These are phyloP conservation scores for Polytrichum commune DNA, from an alignment of 225 moss, liverwort and hornwort species.

Conservation along the genomic window DNA sequence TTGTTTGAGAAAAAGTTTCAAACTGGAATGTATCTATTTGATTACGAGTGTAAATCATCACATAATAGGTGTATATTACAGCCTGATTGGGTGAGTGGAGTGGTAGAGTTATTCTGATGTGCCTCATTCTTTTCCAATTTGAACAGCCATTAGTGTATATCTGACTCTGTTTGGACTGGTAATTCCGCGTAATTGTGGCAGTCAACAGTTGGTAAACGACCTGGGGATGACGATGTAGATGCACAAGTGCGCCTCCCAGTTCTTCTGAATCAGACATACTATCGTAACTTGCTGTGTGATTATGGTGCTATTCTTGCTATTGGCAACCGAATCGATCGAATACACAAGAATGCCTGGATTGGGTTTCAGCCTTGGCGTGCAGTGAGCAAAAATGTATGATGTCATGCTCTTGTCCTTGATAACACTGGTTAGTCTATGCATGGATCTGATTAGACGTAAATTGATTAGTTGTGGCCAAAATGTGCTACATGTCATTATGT, in stretches of 20 bases:
- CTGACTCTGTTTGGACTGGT: too few relatives aligned
- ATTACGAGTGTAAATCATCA: too few relatives aligned
- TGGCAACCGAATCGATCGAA: conserved; percentile 69
- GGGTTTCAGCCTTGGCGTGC: conserved; percentile 98
- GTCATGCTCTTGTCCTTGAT: neutral
- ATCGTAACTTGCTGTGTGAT: conserved; percentile 79
- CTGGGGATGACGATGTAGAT: conserved; percentile 78
- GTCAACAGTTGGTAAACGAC: conserved; percentile 67
- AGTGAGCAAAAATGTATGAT: conserved; percentile 59
- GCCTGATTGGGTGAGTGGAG: too few relatives aligned
- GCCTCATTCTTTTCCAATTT: too few relatives aligned
- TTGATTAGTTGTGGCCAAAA: too few relatives aligned
- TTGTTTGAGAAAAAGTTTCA: too few relatives aligned
- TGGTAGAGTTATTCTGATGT: too few relatives aligned
- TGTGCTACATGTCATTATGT: too few relatives aligned
- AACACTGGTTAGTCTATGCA: neutral
- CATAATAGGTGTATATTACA: too few relatives aligned
- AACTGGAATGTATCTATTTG: too few relatives aligned
- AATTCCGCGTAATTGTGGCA: conserved; percentile 21
- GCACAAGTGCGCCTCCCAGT: conserved; percentile 64
- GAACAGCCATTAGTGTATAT: too few relatives aligned
- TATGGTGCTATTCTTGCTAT: conserved; percentile 76
- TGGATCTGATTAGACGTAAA: too few relatives aligned
- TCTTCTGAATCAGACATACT: conserved; percentile 75
- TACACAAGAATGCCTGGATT: conserved; percentile 85